A percentile compares a stretch with the other conserved stretches of the same genome.
Evolutionary conservation across 2,329 filamentous ascomycete genomes (phyloP).

Genomic region (Beauveria rudraprayagi): DNA sequence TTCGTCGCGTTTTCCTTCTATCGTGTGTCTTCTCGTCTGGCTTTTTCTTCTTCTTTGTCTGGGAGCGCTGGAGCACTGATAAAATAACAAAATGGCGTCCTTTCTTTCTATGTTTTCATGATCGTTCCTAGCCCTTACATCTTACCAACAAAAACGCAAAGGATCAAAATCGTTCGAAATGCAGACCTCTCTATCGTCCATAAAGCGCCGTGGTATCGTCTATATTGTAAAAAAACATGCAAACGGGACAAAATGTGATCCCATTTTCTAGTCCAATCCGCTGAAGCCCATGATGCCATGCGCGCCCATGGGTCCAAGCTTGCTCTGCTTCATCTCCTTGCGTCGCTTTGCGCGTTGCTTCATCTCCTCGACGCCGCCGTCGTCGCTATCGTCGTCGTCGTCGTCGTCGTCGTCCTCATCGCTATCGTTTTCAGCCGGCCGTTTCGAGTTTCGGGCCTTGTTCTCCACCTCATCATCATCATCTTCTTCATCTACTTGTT

Average conservation of each 20-base stretch:
- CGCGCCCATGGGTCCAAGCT: constrained; percentile 41
- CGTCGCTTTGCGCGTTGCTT: constrained; percentile 38
- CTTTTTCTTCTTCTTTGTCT: background rate
- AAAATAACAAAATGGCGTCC: background rate
- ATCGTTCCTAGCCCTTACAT: background rate
- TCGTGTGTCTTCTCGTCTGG: background rate
- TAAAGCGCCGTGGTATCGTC: constrained; percentile 1
- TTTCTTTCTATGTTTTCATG: background rate
- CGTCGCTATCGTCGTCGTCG: constrained; percentile 27
- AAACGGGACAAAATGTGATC: background rate
- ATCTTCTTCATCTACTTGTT: constrained; percentile 36
- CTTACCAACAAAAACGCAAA: background rate
- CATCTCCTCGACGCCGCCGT: constrained; percentile 27
- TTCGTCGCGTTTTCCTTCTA: background rate
- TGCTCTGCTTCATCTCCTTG: constrained; percentile 33
- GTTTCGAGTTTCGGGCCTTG: constrained; percentile 35
- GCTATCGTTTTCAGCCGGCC: constrained; percentile 40
- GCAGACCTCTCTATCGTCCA: background rate
- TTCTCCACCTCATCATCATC: constrained; percentile 29
- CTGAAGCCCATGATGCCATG: constrained; percentile 45
- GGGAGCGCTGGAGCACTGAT: background rate
- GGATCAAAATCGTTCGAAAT: background rate
- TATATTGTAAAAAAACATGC: background rate
- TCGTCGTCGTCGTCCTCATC: constrained; percentile 28
- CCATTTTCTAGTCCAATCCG: constrained; percentile 31